These are phyloP conservation scores for Pezicula rhizophila DNA, from an alignment of 2,329 filamentous ascomycete genomes.

Conservation along the genomic window DNA sequence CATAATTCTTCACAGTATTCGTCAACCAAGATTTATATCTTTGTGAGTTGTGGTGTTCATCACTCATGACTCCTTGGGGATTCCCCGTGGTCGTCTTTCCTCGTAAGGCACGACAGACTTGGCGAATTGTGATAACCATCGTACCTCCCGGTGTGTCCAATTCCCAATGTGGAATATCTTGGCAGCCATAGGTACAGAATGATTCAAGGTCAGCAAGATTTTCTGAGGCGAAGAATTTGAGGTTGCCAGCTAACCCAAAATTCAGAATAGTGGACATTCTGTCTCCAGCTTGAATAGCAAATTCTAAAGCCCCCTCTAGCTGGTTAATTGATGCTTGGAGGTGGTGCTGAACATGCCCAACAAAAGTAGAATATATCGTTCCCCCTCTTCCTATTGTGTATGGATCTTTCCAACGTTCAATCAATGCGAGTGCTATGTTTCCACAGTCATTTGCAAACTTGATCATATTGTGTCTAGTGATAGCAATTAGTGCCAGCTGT, in stretches of 20 bases:
- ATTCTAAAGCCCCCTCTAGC: constrained; percentile 61
- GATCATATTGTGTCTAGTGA: constrained; percentile 65
- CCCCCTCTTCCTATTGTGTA: constrained; percentile 64
- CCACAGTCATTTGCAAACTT: constrained; percentile 62
- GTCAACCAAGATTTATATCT: constrained; percentile 54
- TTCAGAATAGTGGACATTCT: constrained; percentile 66
- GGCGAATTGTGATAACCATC: constrained; percentile 59
- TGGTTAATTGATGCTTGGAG: constrained; percentile 51
- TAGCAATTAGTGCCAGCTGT: constrained; percentile 60
- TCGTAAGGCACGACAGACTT: constrained; percentile 64
- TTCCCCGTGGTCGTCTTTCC: constrained; percentile 58
- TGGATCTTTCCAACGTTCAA: constrained; percentile 55
- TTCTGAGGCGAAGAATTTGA: constrained; percentile 65
- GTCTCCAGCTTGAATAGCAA: constrained; percentile 61
- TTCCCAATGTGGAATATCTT: constrained; percentile 69
- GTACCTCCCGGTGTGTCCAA: constrained; percentile 66
- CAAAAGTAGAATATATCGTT: constrained; percentile 62
- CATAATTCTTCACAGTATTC: constrained; percentile 45
- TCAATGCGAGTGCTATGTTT: constrained; percentile 54
- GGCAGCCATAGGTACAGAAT: constrained; percentile 63
- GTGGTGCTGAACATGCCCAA: constrained; percentile 62
- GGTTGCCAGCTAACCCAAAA: constrained; percentile 59
- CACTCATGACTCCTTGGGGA: constrained; percentile 52
- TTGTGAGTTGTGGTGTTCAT: constrained; percentile 56
- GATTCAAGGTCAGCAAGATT: constrained; percentile 64